Evolutionary conservation across 2,329 filamentous ascomycete genomes (phyloP).

Genomic region (Proliferodiscus dingleyae): DNA sequence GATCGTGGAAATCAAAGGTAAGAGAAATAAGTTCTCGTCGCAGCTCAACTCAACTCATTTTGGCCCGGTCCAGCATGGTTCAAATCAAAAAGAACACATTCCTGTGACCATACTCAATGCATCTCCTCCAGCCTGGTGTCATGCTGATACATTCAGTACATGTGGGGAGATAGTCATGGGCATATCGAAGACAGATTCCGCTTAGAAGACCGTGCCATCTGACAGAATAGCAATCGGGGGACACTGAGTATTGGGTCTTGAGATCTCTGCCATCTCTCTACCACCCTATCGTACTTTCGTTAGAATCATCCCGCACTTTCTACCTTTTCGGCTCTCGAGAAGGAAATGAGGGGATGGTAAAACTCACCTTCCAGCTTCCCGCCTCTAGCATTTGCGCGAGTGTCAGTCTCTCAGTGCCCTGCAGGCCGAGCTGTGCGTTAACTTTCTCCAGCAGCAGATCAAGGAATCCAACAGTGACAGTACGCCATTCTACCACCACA

Average conservation of each 20-base stretch:
- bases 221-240: slow-evolving; percentile 94
- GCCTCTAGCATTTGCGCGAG: slow-evolving; percentile 90
- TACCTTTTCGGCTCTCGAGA: too few relatives aligned
- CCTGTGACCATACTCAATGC: too few relatives aligned
- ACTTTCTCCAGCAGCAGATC: slow-evolving; percentile 67
- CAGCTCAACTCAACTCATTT: too few relatives aligned
- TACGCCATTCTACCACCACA: slow-evolving; percentile 76
- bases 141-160: too few relatives aligned
- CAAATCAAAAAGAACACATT: too few relatives aligned
- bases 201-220: slow-evolving; percentile 90
- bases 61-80: too few relatives aligned
- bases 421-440: slow-evolving; percentile 62
- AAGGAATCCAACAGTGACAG: slow-evolving; percentile 68
- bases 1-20: too few relatives aligned
- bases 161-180: too few relatives aligned
- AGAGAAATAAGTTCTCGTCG: too few relatives aligned
- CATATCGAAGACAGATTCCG: too few relatives aligned
- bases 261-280: slow-evolving; percentile 91
- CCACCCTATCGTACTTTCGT: slow-evolving; percentile 58
- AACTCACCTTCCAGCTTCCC: slow-evolving; percentile 90
- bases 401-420: slow-evolving; percentile 64
- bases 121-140: too few relatives aligned
- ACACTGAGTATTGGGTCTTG: slow-evolving; percentile 78
- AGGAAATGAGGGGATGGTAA: background rate
- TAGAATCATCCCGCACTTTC: slow-evolving; percentile 7